phyloP scores from a whole-genome alignment of 345 rosid genomes.

The Citrus trifoliata region DNA sequence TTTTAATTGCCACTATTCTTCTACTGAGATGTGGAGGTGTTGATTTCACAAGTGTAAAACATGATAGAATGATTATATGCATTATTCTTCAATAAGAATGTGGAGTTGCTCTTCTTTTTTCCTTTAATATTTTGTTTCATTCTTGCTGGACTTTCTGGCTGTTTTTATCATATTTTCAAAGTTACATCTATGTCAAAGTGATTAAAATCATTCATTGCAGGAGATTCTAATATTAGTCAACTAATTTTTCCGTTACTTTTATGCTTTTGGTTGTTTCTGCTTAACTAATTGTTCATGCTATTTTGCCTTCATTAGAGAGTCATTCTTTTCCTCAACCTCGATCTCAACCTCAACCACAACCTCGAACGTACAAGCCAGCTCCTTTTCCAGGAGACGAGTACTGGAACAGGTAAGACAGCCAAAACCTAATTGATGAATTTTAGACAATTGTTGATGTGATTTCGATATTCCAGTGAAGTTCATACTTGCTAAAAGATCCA shows the following conservation, averaged over 20 bases:
- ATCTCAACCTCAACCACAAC: slow-evolving; percentile 31
- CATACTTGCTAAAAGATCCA: background rate
- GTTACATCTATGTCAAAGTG: background rate
- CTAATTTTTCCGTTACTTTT: background rate
- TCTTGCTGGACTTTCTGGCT: background rate
- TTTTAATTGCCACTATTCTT: background rate
- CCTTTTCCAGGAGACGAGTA: slow-evolving; percentile 49
- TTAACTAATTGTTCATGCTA: background rate
- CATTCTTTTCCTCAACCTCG: slow-evolving; percentile 40
- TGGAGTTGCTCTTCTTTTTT: background rate
- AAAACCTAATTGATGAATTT: background rate
- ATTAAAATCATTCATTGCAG: background rate
- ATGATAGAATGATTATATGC: background rate
- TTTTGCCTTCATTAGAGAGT: slow-evolving; percentile 30
- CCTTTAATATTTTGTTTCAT: background rate
- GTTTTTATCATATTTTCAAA: background rate
- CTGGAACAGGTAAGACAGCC: slow-evolving; percentile 41
- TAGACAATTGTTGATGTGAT: background rate
- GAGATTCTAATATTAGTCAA: background rate
- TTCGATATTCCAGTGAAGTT: background rate
- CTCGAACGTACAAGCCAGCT: slow-evolving; percentile 34
- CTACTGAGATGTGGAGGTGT: background rate
- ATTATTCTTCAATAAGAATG: background rate
- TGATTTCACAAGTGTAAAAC: background rate
- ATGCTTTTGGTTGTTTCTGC: background rate